A percentile compares a stretch with the other conserved stretches of the same genome.
phyloP scores from a whole-genome alignment of 1,284 basidiomycete genomes.

The Rhodotorula mucilaginosa region DNA sequence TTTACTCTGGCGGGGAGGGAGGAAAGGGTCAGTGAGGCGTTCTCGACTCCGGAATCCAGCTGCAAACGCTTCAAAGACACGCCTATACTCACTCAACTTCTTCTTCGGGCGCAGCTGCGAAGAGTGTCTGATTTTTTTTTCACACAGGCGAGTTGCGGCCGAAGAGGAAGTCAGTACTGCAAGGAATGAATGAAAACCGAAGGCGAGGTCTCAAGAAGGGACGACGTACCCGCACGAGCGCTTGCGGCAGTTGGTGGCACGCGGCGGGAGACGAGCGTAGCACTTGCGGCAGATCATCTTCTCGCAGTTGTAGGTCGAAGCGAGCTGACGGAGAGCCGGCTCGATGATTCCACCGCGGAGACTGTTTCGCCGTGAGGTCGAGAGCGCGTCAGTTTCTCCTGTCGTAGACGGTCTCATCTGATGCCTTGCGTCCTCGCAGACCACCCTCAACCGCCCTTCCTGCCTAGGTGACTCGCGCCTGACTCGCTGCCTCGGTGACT shows the following conservation, averaged over 20 bases:
- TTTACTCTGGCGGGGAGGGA: background rate
- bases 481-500: too few species aligned
- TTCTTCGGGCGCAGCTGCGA: slow-evolving; percentile 94
- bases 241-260: slow-evolving; percentile 99
- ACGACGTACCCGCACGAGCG: slow-evolving; percentile 54
- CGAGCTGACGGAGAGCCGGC: slow-evolving; percentile 95
- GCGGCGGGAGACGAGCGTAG: slow-evolving; percentile 97
- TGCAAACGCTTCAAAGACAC: background rate
- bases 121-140: slow-evolving; percentile 67
- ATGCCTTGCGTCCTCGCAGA: background rate
- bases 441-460: too few species aligned
- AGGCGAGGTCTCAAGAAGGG: too few species aligned
- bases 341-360: slow-evolving; percentile 98
- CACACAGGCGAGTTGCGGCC: background rate
- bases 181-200: too few species aligned
- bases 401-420: background rate
- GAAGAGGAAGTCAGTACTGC: background rate
- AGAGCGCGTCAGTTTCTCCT: background rate
- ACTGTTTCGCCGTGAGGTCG: slow-evolving; percentile 51
- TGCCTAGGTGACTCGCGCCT: too few species aligned
- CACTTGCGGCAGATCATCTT: slow-evolving; percentile 90
- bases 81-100: slow-evolving; percentile 64
- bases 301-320: slow-evolving; percentile 58
- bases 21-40: background rate
- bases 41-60: too few species aligned